Conservation (phyloP, 768 basidiomycete genomes). For the Suillus variegatus region DNA sequence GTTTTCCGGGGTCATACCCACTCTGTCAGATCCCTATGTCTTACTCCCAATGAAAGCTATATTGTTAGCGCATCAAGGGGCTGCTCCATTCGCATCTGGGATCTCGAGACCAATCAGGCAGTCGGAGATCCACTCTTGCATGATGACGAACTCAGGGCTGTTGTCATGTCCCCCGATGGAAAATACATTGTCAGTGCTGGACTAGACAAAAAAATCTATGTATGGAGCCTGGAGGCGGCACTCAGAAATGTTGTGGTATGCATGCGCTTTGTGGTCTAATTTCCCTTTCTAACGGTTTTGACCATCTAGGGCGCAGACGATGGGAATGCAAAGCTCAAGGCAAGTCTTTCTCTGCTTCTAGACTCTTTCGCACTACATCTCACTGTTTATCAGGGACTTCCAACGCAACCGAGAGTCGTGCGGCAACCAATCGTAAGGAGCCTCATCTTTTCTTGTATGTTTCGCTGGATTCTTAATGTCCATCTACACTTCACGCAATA, state of each 20-base stretch:
- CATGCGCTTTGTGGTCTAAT: not conserved
- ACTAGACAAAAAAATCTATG: constrained; percentile 68
- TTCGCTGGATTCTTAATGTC: not conserved
- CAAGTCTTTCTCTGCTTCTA: no score
- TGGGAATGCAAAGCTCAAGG: no score
- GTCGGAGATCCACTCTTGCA: constrained; percentile 57
- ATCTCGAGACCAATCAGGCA: not conserved
- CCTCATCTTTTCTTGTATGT: no score
- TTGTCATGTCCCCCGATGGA: constrained; percentile 79
- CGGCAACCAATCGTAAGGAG: no score
- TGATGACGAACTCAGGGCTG: constrained; percentile 71
- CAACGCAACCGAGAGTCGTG: no score
- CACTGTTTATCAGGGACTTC: no score
- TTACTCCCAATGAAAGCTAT: not conserved
- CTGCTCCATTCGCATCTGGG: not conserved
- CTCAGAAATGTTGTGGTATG: not conserved
- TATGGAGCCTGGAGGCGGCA: constrained; percentile 69
- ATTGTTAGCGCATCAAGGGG: not conserved
- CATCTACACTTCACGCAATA: not conserved
- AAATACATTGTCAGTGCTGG: constrained; percentile 81
- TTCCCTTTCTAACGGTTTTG: no score
- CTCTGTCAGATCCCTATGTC: not conserved
- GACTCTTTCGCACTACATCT: no score
- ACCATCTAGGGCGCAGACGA: no score
- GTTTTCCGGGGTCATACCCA: not conserved